Base-by-base conservation (phyloP, 306 rosid genomes). In the Cucumis hystrix region DNA sequence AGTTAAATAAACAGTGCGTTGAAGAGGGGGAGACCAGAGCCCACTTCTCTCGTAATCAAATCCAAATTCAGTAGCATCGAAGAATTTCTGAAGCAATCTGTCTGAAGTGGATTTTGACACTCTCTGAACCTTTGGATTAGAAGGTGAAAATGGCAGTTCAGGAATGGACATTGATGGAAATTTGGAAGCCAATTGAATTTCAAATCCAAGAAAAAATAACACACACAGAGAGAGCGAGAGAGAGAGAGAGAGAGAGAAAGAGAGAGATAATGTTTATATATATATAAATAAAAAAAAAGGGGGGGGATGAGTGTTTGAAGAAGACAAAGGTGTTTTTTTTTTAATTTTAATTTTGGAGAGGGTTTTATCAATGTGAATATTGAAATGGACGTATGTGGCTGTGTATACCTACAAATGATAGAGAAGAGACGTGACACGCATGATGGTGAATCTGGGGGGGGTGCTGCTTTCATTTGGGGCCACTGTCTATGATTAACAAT, bases 91-190 rank as follows among this genome's bases (percentile, higher is more conserved):
- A 8, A 77, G 73, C 47, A 77, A 30, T 63, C 61, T 49, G 33
- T 77, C 73, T 11, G 80, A 77, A 62, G 74, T 77, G 25, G 60
- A 63, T 77, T 77, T 62, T 21, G 80, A 52, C 16, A 77, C 80
- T 28, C 21, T 63, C 41, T 77, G 59, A n/a, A 77, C 72, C 5
- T 33, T 73, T 9, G 58, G 61, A 71, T 45, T 16, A 43, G 60
- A 49, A 74, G 83, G 61, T 70, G 81, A 65, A 41, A 81, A 73
- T 40, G 81, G 66, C 79, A 79, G 80, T 79, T 83, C 78, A 8
- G 85, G 62, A 21, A 43, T 17, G 64, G 87, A 71, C 82, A 86
- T 54, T 70, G 80, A 71, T 84, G 86, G 82, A 16, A 58, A 6
- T 23, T 47, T 47, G 56, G 75, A 68, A 68, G 17, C 73, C 73